phyloP scores from a whole-genome alignment of 2,329 filamentous ascomycete species.

The Paradendryphiella salina region DNA sequence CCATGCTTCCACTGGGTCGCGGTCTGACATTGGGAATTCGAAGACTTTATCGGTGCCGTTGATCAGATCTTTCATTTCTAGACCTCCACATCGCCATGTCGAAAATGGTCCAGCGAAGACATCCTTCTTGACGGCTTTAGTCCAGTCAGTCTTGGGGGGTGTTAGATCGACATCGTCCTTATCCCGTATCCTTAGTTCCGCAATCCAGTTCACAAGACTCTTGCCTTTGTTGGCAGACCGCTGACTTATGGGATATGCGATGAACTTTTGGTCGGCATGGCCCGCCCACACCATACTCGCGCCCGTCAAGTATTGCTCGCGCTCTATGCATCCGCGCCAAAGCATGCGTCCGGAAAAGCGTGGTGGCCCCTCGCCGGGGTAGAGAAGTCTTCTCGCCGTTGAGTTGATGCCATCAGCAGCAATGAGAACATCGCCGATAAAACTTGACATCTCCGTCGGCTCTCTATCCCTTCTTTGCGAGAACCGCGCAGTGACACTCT shows the following conservation, averaged over 20 bases:
- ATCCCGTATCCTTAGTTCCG: slow-evolving; percentile 50
- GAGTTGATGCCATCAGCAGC: slow-evolving; percentile 54
- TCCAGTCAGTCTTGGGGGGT: slow-evolving; percentile 52
- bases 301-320: slow-evolving; percentile 49
- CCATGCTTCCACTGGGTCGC: slow-evolving; percentile 50
- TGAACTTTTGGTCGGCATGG: slow-evolving; percentile 54
- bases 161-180: slow-evolving; percentile 51
- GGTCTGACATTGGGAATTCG: slow-evolving; percentile 55
- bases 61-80: slow-evolving; percentile 51
- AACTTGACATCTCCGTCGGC: slow-evolving; percentile 35
- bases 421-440: slow-evolving; percentile 45
- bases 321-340: slow-evolving; percentile 52
- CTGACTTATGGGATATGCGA: slow-evolving; percentile 52
- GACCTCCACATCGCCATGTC: slow-evolving; percentile 50
- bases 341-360: slow-evolving; percentile 53
- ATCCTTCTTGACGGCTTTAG: slow-evolving; percentile 48
- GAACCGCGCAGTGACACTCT: slow-evolving; percentile 47
- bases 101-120: slow-evolving; percentile 49
- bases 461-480: slow-evolving; percentile 32
- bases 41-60: slow-evolving; percentile 49
- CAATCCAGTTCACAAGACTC: slow-evolving; percentile 54
- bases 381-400: slow-evolving; percentile 48
- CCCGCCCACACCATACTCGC: slow-evolving; percentile 54
- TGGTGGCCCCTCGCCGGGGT: slow-evolving; percentile 51
- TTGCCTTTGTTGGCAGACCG: slow-evolving; percentile 44